Conservation (phyloP, 225 moss, liverwort and hornwort species). For the Ulota crispa region DNA sequence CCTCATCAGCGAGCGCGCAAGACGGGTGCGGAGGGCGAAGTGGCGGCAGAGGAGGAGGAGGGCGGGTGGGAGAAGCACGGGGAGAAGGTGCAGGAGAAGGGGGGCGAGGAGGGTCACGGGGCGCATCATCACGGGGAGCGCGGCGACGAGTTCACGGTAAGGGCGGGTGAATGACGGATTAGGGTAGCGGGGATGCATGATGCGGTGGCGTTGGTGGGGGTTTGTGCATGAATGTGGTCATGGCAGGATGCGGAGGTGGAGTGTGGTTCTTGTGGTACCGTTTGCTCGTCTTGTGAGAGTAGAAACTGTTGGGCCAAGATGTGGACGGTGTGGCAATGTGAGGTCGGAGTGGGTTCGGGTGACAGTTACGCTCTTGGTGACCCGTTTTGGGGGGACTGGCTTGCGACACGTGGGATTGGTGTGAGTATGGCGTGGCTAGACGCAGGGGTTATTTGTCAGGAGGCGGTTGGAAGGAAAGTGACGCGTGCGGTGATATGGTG, state of each 20-base stretch:
- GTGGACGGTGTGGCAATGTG: not conserved
- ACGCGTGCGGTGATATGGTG: not conserved
- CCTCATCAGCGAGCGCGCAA: slow-evolving; percentile 80
- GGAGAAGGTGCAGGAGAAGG: slow-evolving; percentile 54
- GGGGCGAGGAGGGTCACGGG: slow-evolving; percentile 55
- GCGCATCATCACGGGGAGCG: slow-evolving; percentile 32
- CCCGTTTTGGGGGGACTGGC: too few species aligned
- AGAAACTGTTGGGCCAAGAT: too few species aligned
- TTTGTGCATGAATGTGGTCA: not conserved
- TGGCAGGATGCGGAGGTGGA: not conserved
- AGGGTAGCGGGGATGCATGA: not conserved
- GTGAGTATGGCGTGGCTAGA: not conserved
- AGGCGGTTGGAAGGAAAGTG: not conserved
- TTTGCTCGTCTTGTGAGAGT: too few species aligned
- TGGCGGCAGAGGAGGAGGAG: slow-evolving; percentile 65
- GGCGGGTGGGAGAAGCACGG: slow-evolving; percentile 43
- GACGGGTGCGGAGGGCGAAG: slow-evolving; percentile 51
- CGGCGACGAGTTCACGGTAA: slow-evolving; percentile 27
- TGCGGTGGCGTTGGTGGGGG: not conserved
- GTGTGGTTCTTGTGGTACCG: not conserved
- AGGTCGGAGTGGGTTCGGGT: not conserved
- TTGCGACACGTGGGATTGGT: too few species aligned
- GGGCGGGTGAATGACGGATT: not conserved
- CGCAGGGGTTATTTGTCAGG: too few species aligned
- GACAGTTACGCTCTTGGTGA: not conserved